Evolutionary conservation across 257 asterid genomes (phyloP), one percentile per base, ranked within the genome.

Genomic region (Leonotis leonurus): DNA sequence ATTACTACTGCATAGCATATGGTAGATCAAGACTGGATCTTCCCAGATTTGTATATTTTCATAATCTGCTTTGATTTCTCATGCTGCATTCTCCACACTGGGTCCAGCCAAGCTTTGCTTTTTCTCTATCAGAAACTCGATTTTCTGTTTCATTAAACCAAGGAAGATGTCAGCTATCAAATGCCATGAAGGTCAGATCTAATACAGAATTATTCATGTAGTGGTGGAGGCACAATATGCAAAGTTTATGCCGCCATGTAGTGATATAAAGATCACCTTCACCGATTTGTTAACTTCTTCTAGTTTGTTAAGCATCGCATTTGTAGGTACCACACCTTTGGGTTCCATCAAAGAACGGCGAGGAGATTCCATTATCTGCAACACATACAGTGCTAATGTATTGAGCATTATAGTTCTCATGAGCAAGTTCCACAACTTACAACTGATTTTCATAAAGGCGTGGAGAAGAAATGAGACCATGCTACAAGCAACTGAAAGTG

Each of bases 201-300:
- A n/a, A n/a, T n/a, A n/a, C n/a, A n/a, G n/a, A n/a, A n/a, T n/a
- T n/a, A n/a, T n/a, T n/a, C n/a, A n/a, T n/a, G n/a, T n/a, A n/a
- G n/a, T n/a, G n/a, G n/a, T n/a, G n/a, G n/a, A n/a, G n/a, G n/a
- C n/a, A n/a, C n/a, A n/a, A n/a, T n/a, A n/a, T n/a, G n/a, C n/a
- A n/a, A n/a, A n/a, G n/a, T n/a, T n/a, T n/a, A 16, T 62, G 22
- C 61, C 57, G 65, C 56, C 27, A 17, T 4, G 18, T 20, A 8
- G 1, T 30, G 43, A 21, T 43, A 22, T 16, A 51, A 8, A 12
- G 60, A 54, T 63, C 51, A 82, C 95, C 94, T 81, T 83, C 65
- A 77, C 80, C 8, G 95, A 85, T 63, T 74, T 80, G 65, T 65
- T 79, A 49, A 83, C 87, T 74, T 87, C 90, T 14, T 84, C 94